phyloP scores from a whole-genome alignment of 2,329 filamentous ascomycete genomes.

The Aspergillus proliferans region DNA sequence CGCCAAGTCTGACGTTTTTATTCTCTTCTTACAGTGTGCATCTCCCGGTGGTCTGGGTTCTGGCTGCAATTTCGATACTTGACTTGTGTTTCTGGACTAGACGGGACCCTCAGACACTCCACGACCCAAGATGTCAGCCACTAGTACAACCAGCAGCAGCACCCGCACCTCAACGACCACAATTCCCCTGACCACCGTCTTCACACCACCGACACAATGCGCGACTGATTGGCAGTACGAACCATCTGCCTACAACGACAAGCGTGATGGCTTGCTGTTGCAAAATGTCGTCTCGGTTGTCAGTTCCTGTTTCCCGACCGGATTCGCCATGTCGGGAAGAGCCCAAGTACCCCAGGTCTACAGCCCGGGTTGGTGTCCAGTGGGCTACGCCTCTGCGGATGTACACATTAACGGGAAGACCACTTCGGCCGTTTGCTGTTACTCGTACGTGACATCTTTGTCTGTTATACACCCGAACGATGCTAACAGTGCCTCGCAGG shows the following conservation, averaged over 20 bases:
- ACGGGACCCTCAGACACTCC: too few relatives aligned
- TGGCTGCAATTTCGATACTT: too few relatives aligned
- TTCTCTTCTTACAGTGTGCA: too few relatives aligned
- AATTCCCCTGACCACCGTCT: conserved; percentile 8
- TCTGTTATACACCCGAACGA: neutral
- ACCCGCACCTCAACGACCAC: neutral
- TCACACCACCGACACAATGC: conserved; percentile 16
- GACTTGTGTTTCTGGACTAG: too few relatives aligned
- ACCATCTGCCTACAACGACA: conserved; percentile 7
- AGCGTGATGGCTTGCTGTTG: conserved; percentile 12
- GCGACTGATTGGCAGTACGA: conserved; percentile 18
- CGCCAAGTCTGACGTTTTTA: too few relatives aligned
- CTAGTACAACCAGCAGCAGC: neutral
- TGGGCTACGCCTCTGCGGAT: conserved; percentile 18
- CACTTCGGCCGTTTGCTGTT: conserved; percentile 23
- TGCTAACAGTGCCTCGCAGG: neutral
- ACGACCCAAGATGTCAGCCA: too few relatives aligned
- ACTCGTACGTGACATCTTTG: conserved; percentile 8
- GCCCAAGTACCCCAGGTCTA: conserved; percentile 7
- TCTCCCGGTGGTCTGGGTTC: too few relatives aligned
- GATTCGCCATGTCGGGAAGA: conserved; percentile 11
- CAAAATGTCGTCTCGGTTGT: conserved; percentile 11
- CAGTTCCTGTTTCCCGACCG: conserved; percentile 5
- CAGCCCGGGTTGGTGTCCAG: conserved; percentile 21
- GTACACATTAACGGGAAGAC: conserved; percentile 8